Base-by-base conservation (phyloP, 1,284 basidiomycete genomes). In the Pseudozyma flocculosa region DNA sequence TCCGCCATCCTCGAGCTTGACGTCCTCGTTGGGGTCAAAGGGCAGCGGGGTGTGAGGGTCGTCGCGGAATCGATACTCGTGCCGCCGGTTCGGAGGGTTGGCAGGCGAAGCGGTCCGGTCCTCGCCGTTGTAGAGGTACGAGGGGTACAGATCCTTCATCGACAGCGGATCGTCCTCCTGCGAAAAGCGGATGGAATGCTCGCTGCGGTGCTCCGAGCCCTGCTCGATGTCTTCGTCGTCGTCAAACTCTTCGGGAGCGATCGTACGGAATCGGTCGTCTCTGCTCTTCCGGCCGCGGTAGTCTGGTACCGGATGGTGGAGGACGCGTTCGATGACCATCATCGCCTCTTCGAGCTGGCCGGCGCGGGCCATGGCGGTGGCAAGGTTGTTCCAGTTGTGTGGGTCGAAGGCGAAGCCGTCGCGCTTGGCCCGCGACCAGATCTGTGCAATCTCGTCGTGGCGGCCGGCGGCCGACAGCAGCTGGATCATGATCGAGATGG, bases 321-420 rank as follows among this genome's bases (percentile, higher is more conserved):
- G 82, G 38, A 96, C 85, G 41, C 84, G 82, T 76, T 96, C 90
- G 24, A 92, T 79, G 22, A 95, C 82, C 68, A 87, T 85, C 77
- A 94, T 90, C 3, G 90, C 92, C 43, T 87, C 87, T 61, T 87
- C 85, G 8, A 86, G 78, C 69, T 94, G 85, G 18, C 88, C 92
- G 0, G 87, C 88, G 30, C 87, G 85, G 26, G 91, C 82, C 30
- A 94, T 83, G 14, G 87, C 88, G 3, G 87, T 81, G 22, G 83
- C 84, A 22, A 94, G 82, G 70, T 90, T 86, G 75, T 96, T 97
- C 88, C 91, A 98, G 79, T 96, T 97, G 68, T 88, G 86, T 13
- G 89, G 84, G 75, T 96, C 91, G 73, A 93, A 92, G 3, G 83
- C 83, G 66, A 94, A 89, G 1, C 90, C 90, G n/a, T 82, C 78